Base-by-base conservation (phyloP, 257 asterid species). In the Nicotiana tomentosiformis region DNA sequence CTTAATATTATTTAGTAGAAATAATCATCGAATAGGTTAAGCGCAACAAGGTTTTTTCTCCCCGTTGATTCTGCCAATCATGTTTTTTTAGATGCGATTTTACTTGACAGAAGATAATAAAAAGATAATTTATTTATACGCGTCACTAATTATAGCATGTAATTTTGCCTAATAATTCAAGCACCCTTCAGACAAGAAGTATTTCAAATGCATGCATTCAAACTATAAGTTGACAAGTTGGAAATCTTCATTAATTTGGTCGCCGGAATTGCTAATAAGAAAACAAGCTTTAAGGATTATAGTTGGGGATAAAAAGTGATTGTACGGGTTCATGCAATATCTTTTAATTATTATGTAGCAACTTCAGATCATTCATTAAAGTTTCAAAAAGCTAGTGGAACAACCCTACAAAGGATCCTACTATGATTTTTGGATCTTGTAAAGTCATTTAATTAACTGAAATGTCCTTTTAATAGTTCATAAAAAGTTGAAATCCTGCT, bases 251-350 rank as follows among this genome's bases (percentile, higher is more conserved):
- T 51, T 51, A 76, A 76, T 56, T 76, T 46, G 35, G 33, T 62
- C 0, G 35, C 15, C 23, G 23, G 15, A 60, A 26, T 64, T 29
- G 80, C 26, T 26, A 14, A 76, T 76, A 76, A 76, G 80, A 76
- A 76, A 76, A 76, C 1, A 76, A 51, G 12, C 16, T 76, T 76
- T 76, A 51, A 76, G 2, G 58, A 29, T 62, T 35, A 29, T 35
- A 56, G 72, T 78, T 26, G 79, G 64, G 67, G 23, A 80, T 72
- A 53, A 16, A 35, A 39, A 74, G 81, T 23, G 32, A 64, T 53
- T 81, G 87, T 84, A 81, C 87, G 82, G 82, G 87, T 84, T 84
- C 87, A 84, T 81, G 81, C 87, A 70, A 53, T 64, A 43, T 72
- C 29, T 32, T 56, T 17, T 35, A 65, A 79, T 46, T 72, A 79